These are phyloP conservation scores for Mortierella hygrophila DNA, from an alignment of 192 early-diverging fungal species.

Conservation along the genomic window DNA sequence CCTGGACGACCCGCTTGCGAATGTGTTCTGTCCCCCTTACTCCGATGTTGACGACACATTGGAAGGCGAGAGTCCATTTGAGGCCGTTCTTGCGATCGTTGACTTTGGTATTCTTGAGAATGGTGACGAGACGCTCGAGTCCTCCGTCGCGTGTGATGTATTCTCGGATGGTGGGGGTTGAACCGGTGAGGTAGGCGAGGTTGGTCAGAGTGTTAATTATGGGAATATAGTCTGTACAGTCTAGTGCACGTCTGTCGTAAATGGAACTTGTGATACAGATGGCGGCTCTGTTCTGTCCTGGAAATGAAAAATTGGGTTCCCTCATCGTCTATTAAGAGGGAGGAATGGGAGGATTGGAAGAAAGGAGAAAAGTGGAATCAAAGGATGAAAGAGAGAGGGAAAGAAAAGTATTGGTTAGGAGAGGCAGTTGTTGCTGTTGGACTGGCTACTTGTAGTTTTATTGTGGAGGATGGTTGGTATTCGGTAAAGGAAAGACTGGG, in stretches of 20 bases:
- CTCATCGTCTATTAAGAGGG: conserved; percentile 68
- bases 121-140: conserved; percentile 87
- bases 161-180: conserved; percentile 83
- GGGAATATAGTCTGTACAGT: conserved; percentile 88
- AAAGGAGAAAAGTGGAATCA: conserved; percentile 21
- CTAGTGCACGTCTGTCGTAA: conserved; percentile 97
- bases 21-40: conserved; percentile 86
- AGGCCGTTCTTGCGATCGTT: conserved; percentile 78
- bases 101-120: conserved; percentile 78
- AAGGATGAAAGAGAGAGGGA: conserved; percentile 8
- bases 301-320: conserved; percentile 87
- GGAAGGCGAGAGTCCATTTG: conserved; percentile 88
- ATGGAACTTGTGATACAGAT: conserved; percentile 82
- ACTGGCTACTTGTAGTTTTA: too few relatives aligned
- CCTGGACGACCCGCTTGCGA: conserved; percentile 86
- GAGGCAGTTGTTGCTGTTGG: too few relatives aligned
- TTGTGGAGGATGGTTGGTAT: neutral
- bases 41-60: conserved; percentile 90
- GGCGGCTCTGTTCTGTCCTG: conserved; percentile 81
- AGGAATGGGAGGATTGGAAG: conserved; percentile 35
- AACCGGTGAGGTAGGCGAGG: conserved; percentile 87
- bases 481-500: neutral
- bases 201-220: conserved; percentile 91
- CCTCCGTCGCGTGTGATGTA: conserved; percentile 91
- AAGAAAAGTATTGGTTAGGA: neutral